phyloP scores from a whole-genome alignment of 2,329 filamentous ascomycete species.

The Pseudogymnoascus sp. region DNA sequence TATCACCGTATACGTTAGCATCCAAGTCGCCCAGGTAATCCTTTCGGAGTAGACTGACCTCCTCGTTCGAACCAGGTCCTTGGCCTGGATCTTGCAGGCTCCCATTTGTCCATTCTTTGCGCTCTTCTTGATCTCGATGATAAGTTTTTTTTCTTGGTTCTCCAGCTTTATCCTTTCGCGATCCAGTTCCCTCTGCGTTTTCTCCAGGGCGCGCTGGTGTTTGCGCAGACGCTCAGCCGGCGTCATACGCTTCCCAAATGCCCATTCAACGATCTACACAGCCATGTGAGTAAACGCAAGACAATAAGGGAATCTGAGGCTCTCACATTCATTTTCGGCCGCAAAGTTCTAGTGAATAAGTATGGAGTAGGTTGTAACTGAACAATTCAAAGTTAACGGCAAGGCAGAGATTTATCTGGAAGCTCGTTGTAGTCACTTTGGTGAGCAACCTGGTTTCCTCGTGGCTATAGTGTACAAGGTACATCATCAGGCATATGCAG shows the following conservation, averaged over 20 bases:
- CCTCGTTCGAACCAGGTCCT: slow-evolving; percentile 87
- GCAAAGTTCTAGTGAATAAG: neutral
- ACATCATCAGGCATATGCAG: slow-evolving; percentile 6
- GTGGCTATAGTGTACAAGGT: slow-evolving; percentile 1
- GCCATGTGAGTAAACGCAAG: neutral
- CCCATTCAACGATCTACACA: slow-evolving; percentile 87
- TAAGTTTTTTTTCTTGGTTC: slow-evolving; percentile 96
- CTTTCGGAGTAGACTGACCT: slow-evolving; percentile 39
- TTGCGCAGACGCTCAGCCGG: slow-evolving; percentile 83
- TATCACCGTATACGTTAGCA: slow-evolving; percentile 26
- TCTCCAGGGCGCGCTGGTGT: slow-evolving; percentile 94
- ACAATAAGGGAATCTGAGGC: neutral
- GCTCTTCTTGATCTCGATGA: slow-evolving; percentile 94
- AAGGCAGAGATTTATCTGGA: neutral
- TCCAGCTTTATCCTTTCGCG: slow-evolving; percentile 92
- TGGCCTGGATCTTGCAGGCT: slow-evolving; percentile 97
- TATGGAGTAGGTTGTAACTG: neutral
- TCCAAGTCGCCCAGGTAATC: neutral
- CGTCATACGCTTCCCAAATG: slow-evolving; percentile 98
- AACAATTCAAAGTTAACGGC: neutral
- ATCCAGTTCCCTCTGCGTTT: slow-evolving; percentile 93
- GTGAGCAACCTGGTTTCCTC: slow-evolving; percentile 2
- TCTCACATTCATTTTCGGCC: slow-evolving; percentile 1
- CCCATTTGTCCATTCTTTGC: slow-evolving; percentile 98
- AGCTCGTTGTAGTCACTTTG: neutral